A percentile compares a stretch with the other conserved stretches of the same genome.
Conservation (phyloP, 2,329 filamentous ascomycete species). For the Ophiostoma fasciatum region DNA sequence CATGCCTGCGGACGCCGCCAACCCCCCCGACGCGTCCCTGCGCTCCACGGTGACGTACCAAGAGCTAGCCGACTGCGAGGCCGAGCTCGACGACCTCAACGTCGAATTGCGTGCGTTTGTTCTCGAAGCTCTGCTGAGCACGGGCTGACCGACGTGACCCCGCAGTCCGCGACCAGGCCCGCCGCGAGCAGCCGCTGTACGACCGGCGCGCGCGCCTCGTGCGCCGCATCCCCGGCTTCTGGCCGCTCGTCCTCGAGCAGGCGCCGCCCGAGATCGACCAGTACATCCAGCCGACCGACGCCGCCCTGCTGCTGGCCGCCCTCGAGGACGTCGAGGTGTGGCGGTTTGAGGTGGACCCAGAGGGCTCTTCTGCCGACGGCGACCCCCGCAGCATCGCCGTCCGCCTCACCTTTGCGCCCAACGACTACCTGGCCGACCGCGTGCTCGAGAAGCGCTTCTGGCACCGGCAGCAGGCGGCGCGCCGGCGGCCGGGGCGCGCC, state of each 20-base stretch:
- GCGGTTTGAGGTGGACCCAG: conserved; percentile 65
- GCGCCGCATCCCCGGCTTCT: conserved; percentile 71
- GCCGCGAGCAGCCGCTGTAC: conserved; percentile 57
- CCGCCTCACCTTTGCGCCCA: conserved; percentile 64
- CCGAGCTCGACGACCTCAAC: conserved; percentile 73
- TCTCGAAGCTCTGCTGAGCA: background rate
- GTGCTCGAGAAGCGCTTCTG: conserved; percentile 85
- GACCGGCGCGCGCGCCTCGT: conserved; percentile 58
- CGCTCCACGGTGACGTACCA: conserved; percentile 45
- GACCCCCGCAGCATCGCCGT: conserved; percentile 70
- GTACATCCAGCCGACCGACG: conserved; percentile 72
- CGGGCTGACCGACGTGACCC: background rate
- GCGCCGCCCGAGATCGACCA: conserved; percentile 75
- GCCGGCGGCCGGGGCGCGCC: background rate
- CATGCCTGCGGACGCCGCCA: too few species aligned
- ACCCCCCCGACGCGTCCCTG: too few species aligned
- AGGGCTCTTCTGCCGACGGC: too few species aligned
- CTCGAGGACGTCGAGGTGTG: conserved; percentile 58
- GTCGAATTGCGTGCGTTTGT: conserved; percentile 58
- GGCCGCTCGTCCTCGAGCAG: conserved; percentile 85
- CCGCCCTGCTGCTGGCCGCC: conserved; percentile 51
- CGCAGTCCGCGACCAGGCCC: conserved; percentile 36
- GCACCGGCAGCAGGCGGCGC: conserved; percentile 37
- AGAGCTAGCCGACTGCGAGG: conserved; percentile 65
- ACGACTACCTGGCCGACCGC: conserved; percentile 67